These are phyloP conservation scores for Yamadazyma dendronema DNA, from an alignment of 1,139 yeast species.

Conservation along the genomic window DNA sequence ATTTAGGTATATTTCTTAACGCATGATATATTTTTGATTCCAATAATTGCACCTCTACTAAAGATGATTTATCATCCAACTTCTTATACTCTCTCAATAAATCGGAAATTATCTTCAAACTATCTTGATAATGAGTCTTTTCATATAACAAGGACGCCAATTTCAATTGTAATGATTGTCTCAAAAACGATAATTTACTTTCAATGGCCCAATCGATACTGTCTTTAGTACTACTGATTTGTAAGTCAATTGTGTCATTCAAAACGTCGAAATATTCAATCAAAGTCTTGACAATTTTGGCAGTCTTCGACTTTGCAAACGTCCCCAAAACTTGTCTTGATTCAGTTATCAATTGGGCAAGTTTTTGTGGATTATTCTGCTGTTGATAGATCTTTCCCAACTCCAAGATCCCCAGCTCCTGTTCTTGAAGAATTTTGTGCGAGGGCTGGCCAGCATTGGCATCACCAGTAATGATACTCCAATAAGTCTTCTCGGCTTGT, in stretches of 20 bases:
- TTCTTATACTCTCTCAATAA: conserved; percentile 85
- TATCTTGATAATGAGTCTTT: conserved; percentile 64
- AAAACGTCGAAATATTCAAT: conserved; percentile 76
- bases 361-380: conserved; percentile 44
- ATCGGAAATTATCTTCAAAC: conserved; percentile 68
- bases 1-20: conserved; percentile 86
- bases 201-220: conserved; percentile 85
- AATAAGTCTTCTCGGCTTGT: conserved; percentile 51
- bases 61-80: conserved; percentile 90
- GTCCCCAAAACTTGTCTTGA: conserved; percentile 68
- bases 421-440: conserved; percentile 32
- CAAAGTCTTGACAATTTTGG: conserved; percentile 75
- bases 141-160: conserved; percentile 72
- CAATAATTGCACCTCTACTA: conserved; percentile 91
- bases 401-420: conserved; percentile 63
- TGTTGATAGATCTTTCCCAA: conserved; percentile 58
- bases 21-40: conserved; percentile 92
- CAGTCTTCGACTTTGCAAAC: conserved; percentile 92
- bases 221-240: conserved; percentile 72
- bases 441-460: conserved; percentile 10
- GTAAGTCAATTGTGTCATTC: conserved; percentile 67
- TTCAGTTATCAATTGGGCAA: conserved; percentile 62
- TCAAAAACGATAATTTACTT: conserved; percentile 82
- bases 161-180: conserved; percentile 85
- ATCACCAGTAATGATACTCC: conserved; percentile 11